phyloP scores from a whole-genome alignment of 148 eudicot genomes.

The Fagopyrum homotropicum region DNA sequence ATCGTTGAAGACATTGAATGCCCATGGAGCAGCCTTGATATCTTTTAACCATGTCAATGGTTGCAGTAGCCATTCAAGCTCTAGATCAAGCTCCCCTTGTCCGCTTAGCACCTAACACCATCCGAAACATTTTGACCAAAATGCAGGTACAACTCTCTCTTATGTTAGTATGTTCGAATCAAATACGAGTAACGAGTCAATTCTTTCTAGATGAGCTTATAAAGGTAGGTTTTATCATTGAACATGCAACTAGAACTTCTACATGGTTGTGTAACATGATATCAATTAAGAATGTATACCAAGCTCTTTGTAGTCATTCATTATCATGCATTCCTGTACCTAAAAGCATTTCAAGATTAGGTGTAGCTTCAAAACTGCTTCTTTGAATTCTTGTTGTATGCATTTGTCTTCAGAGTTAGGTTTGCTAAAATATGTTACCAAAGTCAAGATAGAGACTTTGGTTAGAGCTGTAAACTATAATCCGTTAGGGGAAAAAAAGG shows the following conservation, averaged over 20 bases:
- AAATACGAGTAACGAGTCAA: background rate
- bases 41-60: background rate
- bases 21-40: background rate
- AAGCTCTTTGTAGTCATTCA: background rate
- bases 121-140: background rate
- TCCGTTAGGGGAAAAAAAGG: background rate
- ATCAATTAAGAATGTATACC: background rate
- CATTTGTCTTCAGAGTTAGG: conserved; percentile 3
- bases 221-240: background rate
- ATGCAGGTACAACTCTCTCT: background rate
- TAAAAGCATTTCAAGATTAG: conserved; percentile 4
- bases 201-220: conserved; percentile 8
- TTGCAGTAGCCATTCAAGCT: background rate
- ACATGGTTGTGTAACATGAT: background rate
- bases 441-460: conserved; percentile 11
- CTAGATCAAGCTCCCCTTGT: background rate
- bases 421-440: background rate
- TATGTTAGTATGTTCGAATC: background rate
- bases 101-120: background rate
- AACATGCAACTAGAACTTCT: background rate
- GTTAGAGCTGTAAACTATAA: background rate
- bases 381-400: conserved; percentile 2
- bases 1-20: background rate
- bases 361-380: background rate
- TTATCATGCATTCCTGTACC: background rate